phyloP scores from a whole-genome alignment of 176 grass and related monocot genomes.

The Hsuehochloa calcarea region DNA sequence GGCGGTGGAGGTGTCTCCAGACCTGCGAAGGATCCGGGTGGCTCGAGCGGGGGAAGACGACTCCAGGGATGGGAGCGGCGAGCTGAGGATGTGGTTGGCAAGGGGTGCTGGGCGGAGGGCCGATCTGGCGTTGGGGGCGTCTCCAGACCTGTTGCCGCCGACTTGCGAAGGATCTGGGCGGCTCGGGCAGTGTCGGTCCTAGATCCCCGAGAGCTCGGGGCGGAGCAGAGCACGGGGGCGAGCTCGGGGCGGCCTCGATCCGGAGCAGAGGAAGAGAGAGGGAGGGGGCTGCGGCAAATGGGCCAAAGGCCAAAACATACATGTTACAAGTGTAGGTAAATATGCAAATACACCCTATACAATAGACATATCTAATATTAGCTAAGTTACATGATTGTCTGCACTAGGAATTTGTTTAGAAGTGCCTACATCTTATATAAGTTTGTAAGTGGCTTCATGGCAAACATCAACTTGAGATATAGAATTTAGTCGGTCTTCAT shows the following conservation, averaged over 20 bases:
- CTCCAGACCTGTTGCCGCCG: too few species aligned
- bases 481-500: not conserved
- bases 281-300: too few species aligned
- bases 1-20: too few species aligned
- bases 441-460: not conserved
- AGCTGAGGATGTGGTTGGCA: not conserved
- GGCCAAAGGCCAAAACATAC: too few species aligned
- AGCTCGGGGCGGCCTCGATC: too few species aligned
- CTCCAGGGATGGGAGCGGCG: not conserved
- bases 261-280: too few species aligned
- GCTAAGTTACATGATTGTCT: not conserved
- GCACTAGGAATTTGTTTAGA: not conserved
- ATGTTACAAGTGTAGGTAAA: too few species aligned
- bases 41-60: not conserved
- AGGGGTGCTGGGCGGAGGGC: conserved; percentile 11
- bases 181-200: too few species aligned
- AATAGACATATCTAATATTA: not conserved
- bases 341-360: too few species aligned
- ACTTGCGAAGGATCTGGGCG: too few species aligned
- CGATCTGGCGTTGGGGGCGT: not conserved
- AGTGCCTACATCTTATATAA: not conserved
- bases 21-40: conserved; percentile 40
- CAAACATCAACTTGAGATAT: not conserved
- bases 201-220: too few species aligned
- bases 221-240: too few species aligned